phyloP scores from a whole-genome alignment of 345 rosid species.

The Tarenaya hassleriana region DNA sequence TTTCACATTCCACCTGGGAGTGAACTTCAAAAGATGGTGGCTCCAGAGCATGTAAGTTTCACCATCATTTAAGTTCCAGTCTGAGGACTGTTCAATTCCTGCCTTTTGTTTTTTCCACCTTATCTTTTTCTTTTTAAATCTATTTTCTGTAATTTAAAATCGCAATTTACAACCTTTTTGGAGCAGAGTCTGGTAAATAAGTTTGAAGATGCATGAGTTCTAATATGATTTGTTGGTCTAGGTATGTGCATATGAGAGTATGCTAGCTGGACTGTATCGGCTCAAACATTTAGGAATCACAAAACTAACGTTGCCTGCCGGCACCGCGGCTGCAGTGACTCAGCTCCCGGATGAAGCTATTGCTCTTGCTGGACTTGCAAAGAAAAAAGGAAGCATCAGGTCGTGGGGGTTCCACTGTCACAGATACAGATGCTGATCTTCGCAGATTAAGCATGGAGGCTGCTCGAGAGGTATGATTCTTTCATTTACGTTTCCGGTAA shows the following conservation, averaged over 20 bases:
- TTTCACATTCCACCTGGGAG: slow-evolving; percentile 72
- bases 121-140: neutral
- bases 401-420: slow-evolving; percentile 86
- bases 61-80: slow-evolving; percentile 13
- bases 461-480: slow-evolving; percentile 75
- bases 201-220: slow-evolving; percentile 17
- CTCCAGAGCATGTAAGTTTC: slow-evolving; percentile 82
- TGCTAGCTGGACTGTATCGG: slow-evolving; percentile 89
- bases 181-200: slow-evolving; percentile 13
- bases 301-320: slow-evolving; percentile 60
- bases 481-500: slow-evolving; percentile 17
- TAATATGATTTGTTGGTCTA: slow-evolving; percentile 29
- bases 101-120: slow-evolving; percentile 4
- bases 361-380: slow-evolving; percentile 74
- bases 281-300: slow-evolving; percentile 92
- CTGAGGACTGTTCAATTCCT: slow-evolving; percentile 2
- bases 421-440: slow-evolving; percentile 99
- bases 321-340: slow-evolving; percentile 75
- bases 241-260: slow-evolving; percentile 97
- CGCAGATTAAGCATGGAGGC: slow-evolving; percentile 99
- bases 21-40: slow-evolving; percentile 66
- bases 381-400: slow-evolving; percentile 78
- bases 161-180: slow-evolving; percentile 1
- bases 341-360: slow-evolving; percentile 95
- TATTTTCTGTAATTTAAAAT: slow-evolving; percentile 4